Evolutionary conservation across 257 asterid genomes (phyloP).

Genomic region (Scutellaria minor): DNA sequence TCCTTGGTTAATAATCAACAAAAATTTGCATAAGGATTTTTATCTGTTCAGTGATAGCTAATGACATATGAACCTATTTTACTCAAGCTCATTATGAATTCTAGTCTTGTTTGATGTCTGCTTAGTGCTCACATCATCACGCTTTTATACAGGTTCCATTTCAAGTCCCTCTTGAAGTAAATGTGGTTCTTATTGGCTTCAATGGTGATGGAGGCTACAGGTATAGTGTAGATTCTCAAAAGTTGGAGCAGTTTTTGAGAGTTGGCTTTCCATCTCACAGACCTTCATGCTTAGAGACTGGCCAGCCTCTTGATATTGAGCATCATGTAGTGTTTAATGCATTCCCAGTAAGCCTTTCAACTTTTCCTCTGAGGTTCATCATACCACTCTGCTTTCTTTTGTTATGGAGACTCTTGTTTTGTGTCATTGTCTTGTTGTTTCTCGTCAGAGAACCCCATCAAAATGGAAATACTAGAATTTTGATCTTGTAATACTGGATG

Average conservation of each 20-base stretch:
- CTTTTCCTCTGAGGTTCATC: constrained; percentile 21
- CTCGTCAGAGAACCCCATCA: constrained; percentile 5
- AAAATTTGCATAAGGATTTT: background rate
- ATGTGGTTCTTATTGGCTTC: constrained; percentile 91
- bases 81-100: background rate
- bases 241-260: constrained; percentile 89
- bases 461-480: constrained; percentile 2
- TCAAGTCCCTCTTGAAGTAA: constrained; percentile 98
- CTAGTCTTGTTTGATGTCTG: constrained; percentile 25
- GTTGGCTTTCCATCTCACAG: constrained; percentile 85
- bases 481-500: constrained; percentile 21
- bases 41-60: background rate
- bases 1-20: background rate
- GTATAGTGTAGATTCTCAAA: constrained; percentile 73
- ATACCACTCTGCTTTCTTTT: constrained; percentile 17
- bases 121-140: constrained; percentile 22
- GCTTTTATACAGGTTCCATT: constrained; percentile 80
- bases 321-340: constrained; percentile 88
- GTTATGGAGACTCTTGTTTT: constrained; percentile 9
- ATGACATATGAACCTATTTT: background rate
- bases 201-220: constrained; percentile 94
- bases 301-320: constrained; percentile 96
- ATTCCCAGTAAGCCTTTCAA: constrained; percentile 70
- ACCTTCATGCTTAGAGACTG: constrained; percentile 94
- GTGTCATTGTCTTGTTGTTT: constrained; percentile 11